Base-by-base conservation (phyloP, 2,329 filamentous ascomycete species). In the Alternaria brassicicola region DNA sequence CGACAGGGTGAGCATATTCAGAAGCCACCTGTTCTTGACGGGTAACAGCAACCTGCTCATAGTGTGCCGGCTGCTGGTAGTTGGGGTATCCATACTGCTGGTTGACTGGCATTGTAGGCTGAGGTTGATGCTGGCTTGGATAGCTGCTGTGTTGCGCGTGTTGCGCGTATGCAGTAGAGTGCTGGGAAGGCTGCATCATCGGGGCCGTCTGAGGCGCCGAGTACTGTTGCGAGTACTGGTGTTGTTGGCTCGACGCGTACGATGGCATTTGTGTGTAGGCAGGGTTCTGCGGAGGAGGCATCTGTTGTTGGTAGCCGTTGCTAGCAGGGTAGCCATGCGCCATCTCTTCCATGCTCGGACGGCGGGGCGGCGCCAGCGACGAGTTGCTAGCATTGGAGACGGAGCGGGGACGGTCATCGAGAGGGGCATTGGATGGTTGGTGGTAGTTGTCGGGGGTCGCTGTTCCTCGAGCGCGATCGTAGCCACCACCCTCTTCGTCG, bases 361-460 rank as follows among this genome's bases (percentile, higher is more conserved):
- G 78, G 48, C 80, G 79, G 69, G 67, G 76, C 45, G 72, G 65
- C 67, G 66, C 71, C 48, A 73, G 71, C 2, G 76, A 78, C 7
- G 66, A 55, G 58, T 75, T 75, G 65, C 83, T 86, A 47, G 85
- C 84, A 67, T 85, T 86, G 71, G 87, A 89, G 31, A 83, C 79
- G 6, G 87, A 89, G 42, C 87, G 83, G 4, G 84, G 84, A 19
- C 86, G 85, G 52, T 84, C 81, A 9, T 68, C 69, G 51, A 78
- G 75, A 26, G 76, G 66, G 9, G 65, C 61, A 43, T 63, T 71
- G 3, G 81, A 76, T 31, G 78, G 77, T 36, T 77, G 79, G 38
- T 75, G 75, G 55, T 84, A 84, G 6, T 74, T 69, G 58, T 84
- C 82, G 1, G 83, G 82, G 2, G 83, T 84, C 5, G 80, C 76